Conservation (phyloP, 768 basidiomycete species). For the Amanita molliuscula region DNA sequence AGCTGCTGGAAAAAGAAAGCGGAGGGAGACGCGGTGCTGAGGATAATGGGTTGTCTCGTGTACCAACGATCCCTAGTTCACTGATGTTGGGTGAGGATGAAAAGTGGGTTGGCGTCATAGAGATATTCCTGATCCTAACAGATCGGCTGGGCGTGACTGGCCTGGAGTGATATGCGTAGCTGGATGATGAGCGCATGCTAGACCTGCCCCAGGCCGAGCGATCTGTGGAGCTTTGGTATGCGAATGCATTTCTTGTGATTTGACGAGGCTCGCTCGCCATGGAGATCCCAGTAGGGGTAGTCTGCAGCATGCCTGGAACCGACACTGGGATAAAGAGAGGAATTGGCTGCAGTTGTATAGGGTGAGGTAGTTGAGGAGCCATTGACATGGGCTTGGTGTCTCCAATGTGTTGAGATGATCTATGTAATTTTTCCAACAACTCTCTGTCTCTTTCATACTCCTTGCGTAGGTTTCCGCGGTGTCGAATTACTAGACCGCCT, state of each 20-base stretch:
- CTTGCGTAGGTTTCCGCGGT: background rate
- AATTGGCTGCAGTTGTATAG: slow-evolving; percentile 3
- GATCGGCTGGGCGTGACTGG: too few relatives aligned
- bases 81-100: too few relatives aligned
- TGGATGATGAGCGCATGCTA: too few relatives aligned
- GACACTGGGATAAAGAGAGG: slow-evolving; percentile 4
- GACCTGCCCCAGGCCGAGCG: too few relatives aligned
- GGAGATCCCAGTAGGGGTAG: background rate
- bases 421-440: background rate
- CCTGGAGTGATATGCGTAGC: too few relatives aligned
- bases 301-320: background rate
- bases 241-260: slow-evolving; percentile 1
- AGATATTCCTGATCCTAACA: too few relatives aligned
- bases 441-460: background rate
- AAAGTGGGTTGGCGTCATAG: too few relatives aligned
- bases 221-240: too few relatives aligned
- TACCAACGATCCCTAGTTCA: too few relatives aligned
- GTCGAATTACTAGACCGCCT: slow-evolving; percentile 2
- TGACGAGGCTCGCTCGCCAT: background rate
- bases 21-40: too few relatives aligned
- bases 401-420: background rate
- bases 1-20: too few relatives aligned
- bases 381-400: background rate
- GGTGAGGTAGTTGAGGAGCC: background rate
- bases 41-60: too few relatives aligned